Evolutionary conservation across 805 yeast species (phyloP), one percentile per base, ranked within the genome.

Genomic region (Schwanniomyces occidentalis): DNA sequence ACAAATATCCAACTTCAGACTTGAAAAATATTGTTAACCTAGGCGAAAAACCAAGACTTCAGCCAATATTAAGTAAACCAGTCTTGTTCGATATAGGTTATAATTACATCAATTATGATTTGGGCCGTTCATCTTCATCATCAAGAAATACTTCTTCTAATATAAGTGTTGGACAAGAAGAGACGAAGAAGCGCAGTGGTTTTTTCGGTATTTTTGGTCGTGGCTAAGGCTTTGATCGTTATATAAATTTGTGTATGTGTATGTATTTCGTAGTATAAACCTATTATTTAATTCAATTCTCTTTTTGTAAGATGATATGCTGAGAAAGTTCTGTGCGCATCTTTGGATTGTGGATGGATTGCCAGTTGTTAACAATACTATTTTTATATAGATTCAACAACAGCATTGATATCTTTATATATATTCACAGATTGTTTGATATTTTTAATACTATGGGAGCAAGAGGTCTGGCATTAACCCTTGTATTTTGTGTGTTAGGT

Each of bases 21-120:
- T 41, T 49, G 30, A 33, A 41, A 13, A 38, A 48, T 15, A 40
- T 59, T 22, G 41, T 57, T 16, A 58, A 56, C 30, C 43, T 64
- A 8, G 51, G 44, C 14, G 27, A 35, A 14, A 24, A 41, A 6
- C 51, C 56, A 12, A 41, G 35, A 7, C 40, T 88, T 25, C 65
- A 63, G 43, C 85, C 95, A 1, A 77, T 85, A 2, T 73, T 80
- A 34, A 76, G 82, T 38, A 91, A 93, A 61, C 96, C 99, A 0
- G 95, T 89, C 7, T 74, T 90, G 51, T 93, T 88, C 51, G 99
- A 91, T 56, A 69, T 87, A 45, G 98, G 95, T 0, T 90, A 71
- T 68, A 90, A 89, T 56, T 89, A 85, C 52, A 74, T 90, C 34
- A 69, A 71, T 22, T 81, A 80, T 50, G 66, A 63, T 24, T 34